Base-by-base conservation (phyloP, 2,329 filamentous ascomycete species). In the Emmonsia crescens region DNA sequence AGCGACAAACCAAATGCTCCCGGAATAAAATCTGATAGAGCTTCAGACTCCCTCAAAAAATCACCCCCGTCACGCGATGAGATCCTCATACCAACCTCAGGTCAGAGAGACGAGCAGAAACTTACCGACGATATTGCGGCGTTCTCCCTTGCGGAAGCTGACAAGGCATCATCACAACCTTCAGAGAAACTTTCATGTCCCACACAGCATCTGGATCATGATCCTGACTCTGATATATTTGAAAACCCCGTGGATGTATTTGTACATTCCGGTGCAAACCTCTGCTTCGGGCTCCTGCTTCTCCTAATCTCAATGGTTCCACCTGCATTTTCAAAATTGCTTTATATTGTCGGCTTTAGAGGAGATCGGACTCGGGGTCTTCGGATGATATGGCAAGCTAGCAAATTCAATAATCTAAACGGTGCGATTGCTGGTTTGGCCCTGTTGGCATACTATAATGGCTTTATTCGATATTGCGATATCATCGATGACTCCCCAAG, bases 251-350 rank as follows among this genome's bases (percentile, higher is more conserved):
- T 93, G 21, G 93, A 97, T 72, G 77, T 88, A 27, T 99, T 96
- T 71, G 86, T 96, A 44, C 91, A 96, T 72, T 92, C 90, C 0
- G 93, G 91, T 10, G 85, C 87, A 5, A 94, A 89, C 71, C 87
- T 96, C 74, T 96, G 91, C 74, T 96, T 92, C 69, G 94, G 94
- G 2, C 82, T 95, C 38, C 77, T 97, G 1, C 82, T 95, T 16
- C 80, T 97, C 1, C 80, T 97, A 60, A 86, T 97, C n/a, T 95
- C 91, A 14, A 88, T 97, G 78, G 86, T 97, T 0, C 95, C 94
- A 0, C 94, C 94, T 0, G 85, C 92, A 0, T 96, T 97, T 73
- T 88, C 85, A n/a, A 88, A 85, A 61, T 82, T 99, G 0, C 80
- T 97, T 3, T 89, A 87, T 63, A 87, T 97, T 49, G 88, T 96